phyloP scores from a whole-genome alignment of 768 basidiomycete genomes.

The Sarcodon aspratus region DNA sequence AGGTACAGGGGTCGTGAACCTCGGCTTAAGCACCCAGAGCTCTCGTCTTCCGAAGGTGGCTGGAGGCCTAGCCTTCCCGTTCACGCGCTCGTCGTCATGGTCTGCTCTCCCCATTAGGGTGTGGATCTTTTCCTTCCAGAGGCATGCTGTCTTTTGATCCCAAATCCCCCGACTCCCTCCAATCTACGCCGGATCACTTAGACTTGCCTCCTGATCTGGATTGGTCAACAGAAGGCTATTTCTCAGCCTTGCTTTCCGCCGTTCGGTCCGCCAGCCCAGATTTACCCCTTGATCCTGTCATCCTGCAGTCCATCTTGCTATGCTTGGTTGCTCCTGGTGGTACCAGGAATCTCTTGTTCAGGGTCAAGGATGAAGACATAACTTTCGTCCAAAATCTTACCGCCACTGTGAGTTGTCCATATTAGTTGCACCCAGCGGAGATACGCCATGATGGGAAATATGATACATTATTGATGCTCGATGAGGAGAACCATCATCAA shows the following conservation, averaged over 20 bases:
- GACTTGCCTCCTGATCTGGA: too few species aligned
- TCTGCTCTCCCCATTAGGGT: not conserved
- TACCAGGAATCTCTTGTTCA: slow-evolving; percentile 51
- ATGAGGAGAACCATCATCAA: not conserved
- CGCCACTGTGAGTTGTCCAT: slow-evolving; percentile 34
- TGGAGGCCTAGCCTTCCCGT: too few species aligned
- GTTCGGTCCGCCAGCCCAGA: slow-evolving; percentile 32
- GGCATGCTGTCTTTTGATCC: not conserved
- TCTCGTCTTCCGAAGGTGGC: too few species aligned
- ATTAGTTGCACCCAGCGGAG: not conserved
- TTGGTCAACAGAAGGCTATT: slow-evolving; percentile 9
- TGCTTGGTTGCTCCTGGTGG: slow-evolving; percentile 42
- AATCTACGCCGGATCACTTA: slow-evolving; percentile 1
- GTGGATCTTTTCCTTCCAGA: not conserved
- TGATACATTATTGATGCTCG: not conserved
- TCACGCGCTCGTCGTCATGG: too few species aligned
- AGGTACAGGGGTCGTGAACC: not conserved
- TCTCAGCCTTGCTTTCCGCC: slow-evolving; percentile 27
- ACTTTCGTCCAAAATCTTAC: slow-evolving; percentile 44
- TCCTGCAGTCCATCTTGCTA: slow-evolving; percentile 56
- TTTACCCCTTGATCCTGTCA: slow-evolving; percentile 48
- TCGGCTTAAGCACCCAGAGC: too few species aligned
- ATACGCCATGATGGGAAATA: not conserved
- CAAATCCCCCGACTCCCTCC: slow-evolving; percentile 5
- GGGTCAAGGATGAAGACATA: slow-evolving; percentile 57